Conservation (phyloP, 2,329 filamentous ascomycete genomes). For the Thielaviopsis musarum region DNA sequence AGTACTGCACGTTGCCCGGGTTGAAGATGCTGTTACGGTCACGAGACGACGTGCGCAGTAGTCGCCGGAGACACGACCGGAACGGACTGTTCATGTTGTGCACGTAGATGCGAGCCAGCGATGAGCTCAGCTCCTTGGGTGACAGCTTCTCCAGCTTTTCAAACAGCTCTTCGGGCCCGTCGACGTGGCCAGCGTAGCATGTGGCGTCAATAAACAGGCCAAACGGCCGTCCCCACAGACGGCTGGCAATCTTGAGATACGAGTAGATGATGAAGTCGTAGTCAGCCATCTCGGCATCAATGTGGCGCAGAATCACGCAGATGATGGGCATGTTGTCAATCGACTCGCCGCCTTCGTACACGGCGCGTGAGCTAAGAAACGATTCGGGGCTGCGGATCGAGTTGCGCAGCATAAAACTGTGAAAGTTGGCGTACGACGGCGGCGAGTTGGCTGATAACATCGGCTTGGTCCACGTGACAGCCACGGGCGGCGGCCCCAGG, state of each 20-base stretch:
- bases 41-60: conserved; percentile 44
- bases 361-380: conserved; percentile 44
- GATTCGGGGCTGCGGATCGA: conserved; percentile 49
- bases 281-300: conserved; percentile 48
- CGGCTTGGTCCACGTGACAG: conserved; percentile 53
- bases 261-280: conserved; percentile 50
- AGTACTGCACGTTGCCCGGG: conserved; percentile 47
- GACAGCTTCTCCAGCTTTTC: conserved; percentile 45
- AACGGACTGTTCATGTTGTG: conserved; percentile 62
- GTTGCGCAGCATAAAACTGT: conserved; percentile 57
- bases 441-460: conserved; percentile 47
- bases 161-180: conserved; percentile 48
- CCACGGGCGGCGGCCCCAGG: conserved; percentile 48
- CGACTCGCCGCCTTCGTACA: conserved; percentile 56
- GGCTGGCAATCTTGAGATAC: conserved; percentile 54
- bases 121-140: conserved; percentile 41
- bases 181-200: conserved; percentile 50
- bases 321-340: conserved; percentile 47
- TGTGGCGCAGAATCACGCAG: conserved; percentile 50
- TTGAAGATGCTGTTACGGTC: conserved; percentile 44
- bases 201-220: conserved; percentile 52
- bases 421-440: conserved; percentile 49
- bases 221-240: conserved; percentile 53
- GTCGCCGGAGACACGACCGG: conserved; percentile 48
- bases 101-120: conserved; percentile 45